Evolutionary conservation across 352 stramenopile genomes (phyloP).

Genomic region (Elongisporangium prolatum): DNA sequence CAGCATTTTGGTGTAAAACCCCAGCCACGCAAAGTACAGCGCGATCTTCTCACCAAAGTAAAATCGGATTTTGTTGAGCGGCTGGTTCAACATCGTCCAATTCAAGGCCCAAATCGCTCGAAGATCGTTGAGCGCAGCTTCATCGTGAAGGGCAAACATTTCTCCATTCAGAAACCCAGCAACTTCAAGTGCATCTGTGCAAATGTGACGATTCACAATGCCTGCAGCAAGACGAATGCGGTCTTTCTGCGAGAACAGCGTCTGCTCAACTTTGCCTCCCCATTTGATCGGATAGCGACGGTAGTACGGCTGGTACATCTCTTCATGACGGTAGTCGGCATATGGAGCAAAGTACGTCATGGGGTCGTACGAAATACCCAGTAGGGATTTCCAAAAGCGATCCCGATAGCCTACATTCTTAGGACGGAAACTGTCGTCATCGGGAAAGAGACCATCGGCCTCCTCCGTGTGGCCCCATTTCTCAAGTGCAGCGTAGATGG

Average conservation of each 20-base stretch:
- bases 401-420: constrained; percentile 11
- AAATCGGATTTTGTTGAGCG: constrained; percentile 81
- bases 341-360: constrained; percentile 80
- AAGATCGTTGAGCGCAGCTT: constrained; percentile 60
- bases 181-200: constrained; percentile 57
- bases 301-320: constrained; percentile 75
- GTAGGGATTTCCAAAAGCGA: constrained; percentile 54
- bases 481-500: constrained; percentile 43
- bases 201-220: constrained; percentile 78
- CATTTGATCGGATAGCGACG: constrained; percentile 75
- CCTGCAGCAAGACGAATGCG: constrained; percentile 63
- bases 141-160: constrained; percentile 88
- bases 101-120: constrained; percentile 66
- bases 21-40: constrained; percentile 91
- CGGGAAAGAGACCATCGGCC: constrained; percentile 53
- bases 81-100: constrained; percentile 77
- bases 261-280: constrained; percentile 63
- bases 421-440: constrained; percentile 36
- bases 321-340: constrained; percentile 69
- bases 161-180: constrained; percentile 49
- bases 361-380: constrained; percentile 64
- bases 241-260: constrained; percentile 78
- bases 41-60: constrained; percentile 92
- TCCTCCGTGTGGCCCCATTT: constrained; percentile 76
- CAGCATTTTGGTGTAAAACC: constrained; percentile 93